These are phyloP conservation scores for Fraxinus xanthoxyloides DNA, from an alignment of 305 asterid genomes.

Conservation along the genomic window DNA sequence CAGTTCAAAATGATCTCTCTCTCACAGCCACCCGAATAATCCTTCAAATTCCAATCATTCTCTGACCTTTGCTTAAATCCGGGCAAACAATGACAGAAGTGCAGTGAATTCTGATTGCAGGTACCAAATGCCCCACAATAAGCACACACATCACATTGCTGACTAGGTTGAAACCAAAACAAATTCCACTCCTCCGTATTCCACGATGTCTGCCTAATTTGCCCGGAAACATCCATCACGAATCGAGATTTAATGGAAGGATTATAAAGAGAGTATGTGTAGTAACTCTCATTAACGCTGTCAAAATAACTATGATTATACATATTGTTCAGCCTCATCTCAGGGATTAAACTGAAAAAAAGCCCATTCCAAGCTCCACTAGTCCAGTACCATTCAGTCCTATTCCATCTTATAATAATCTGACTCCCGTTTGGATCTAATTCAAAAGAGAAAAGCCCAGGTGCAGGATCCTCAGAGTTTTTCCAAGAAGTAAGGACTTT, in stretches of 20 bases:
- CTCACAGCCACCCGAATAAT: constrained; percentile 65
- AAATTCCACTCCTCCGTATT: constrained; percentile 37
- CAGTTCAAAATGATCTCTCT: constrained; percentile 25
- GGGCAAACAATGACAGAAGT: constrained; percentile 53
- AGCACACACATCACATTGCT: constrained; percentile 63
- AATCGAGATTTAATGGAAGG: constrained; percentile 42
- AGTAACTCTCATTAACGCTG: constrained; percentile 42
- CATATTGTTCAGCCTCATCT: constrained; percentile 45
- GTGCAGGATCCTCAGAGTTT: constrained; percentile 46
- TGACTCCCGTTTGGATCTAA: constrained; percentile 33
- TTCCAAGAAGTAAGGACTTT: constrained; percentile 67
- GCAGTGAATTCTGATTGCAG: constrained; percentile 45
- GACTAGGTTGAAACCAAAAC: constrained; percentile 65
- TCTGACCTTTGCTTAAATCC: constrained; percentile 39
- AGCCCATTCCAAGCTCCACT: constrained; percentile 63
- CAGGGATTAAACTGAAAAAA: constrained; percentile 60
- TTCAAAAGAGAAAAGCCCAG: constrained; percentile 39
- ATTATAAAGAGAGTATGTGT: constrained; percentile 46
- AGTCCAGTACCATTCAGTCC: constrained; percentile 29
- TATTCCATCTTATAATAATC: constrained; percentile 32
- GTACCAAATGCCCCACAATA: constrained; percentile 60
- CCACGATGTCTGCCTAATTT: constrained; percentile 45
- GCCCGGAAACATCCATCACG: constrained; percentile 67
- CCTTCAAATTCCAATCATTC: constrained; percentile 45
- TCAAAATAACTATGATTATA: constrained; percentile 46